A percentile compares a stretch with the other conserved stretches of the same genome.
Evolutionary conservation across 495 filamentous ascomycete genomes (phyloP).

Genomic region (Aspergillus cavernicola): DNA sequence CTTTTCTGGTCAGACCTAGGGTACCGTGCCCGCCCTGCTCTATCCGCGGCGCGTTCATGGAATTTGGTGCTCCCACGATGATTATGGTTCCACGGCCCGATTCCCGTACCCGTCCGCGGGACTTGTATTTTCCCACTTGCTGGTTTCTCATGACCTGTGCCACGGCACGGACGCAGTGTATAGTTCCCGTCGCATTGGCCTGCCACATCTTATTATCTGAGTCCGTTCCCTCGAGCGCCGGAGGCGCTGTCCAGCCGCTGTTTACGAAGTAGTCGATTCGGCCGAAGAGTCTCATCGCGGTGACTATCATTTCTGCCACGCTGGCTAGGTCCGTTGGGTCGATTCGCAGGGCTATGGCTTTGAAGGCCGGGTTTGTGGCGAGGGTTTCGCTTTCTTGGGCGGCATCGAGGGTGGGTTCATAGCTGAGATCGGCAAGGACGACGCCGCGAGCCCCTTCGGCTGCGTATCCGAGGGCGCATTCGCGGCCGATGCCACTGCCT

Average conservation of each 20-base stretch:
- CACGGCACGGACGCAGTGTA: background rate
- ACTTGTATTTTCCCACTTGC: background rate
- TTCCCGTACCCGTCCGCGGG: background rate
- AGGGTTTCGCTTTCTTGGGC: constrained; percentile 4
- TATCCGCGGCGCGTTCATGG: no score
- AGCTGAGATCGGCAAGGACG: constrained; percentile 4
- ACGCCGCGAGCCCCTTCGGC: constrained; percentile 3
- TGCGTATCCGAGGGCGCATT: constrained; percentile 8
- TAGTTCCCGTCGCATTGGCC: background rate
- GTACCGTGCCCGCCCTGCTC: no score
- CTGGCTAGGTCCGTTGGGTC: background rate
- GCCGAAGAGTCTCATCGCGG: background rate
- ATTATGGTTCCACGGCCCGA: constrained; percentile 2
- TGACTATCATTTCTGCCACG: background rate
- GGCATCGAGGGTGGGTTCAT: constrained; percentile 5
- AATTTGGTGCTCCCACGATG: background rate
- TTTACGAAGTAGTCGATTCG: constrained; percentile 14
- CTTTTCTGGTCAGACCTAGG: background rate
- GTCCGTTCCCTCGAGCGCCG: background rate
- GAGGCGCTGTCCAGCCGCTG: background rate
- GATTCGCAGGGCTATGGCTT: background rate
- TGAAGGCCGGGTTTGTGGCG: constrained; percentile 6
- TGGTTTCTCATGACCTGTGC: constrained; percentile 1
- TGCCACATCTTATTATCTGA: background rate
- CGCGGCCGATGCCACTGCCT: constrained; percentile 11